A percentile compares a stretch with the other conserved stretches of the same genome.
phyloP scores from a whole-genome alignment of 169 alveolate species.

The Eimeria necatrix region DNA sequence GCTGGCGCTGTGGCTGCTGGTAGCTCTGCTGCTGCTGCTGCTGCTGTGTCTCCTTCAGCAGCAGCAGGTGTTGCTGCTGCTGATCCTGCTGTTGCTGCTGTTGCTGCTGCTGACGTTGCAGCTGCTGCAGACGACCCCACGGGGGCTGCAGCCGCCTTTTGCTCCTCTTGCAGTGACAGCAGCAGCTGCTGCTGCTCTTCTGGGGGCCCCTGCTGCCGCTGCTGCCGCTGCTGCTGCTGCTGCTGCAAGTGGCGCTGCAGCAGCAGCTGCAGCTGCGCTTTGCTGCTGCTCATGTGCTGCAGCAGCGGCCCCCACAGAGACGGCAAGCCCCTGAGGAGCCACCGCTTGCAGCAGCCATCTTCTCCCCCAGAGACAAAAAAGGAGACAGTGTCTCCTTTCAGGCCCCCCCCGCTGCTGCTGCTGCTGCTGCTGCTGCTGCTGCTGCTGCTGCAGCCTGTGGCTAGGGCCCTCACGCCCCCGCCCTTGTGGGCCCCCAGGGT shows the following conservation, averaged over 20 bases:
- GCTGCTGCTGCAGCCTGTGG: background rate
- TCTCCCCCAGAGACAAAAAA: conserved; percentile 64
- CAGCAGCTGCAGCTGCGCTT: conserved; percentile 30
- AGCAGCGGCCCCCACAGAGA: conserved; percentile 14
- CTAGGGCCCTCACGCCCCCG: conserved; percentile 66
- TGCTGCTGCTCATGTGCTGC: conserved; percentile 48
- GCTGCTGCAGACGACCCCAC: background rate
- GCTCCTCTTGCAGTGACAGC: background rate
- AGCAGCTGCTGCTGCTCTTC: background rate
- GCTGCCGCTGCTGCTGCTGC: conserved; percentile 27
- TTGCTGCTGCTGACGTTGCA: too few species aligned
- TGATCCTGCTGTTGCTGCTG: too few species aligned
- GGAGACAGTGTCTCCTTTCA: background rate
- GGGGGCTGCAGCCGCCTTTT: background rate
- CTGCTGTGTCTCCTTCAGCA: background rate
- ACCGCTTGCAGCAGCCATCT: conserved; percentile 67
- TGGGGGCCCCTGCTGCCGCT: background rate
- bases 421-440: background rate
- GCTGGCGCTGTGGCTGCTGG: background rate
- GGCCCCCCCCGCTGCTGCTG: background rate
- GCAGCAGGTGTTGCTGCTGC: too few species aligned
- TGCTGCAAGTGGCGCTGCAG: background rate
- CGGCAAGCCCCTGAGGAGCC: conserved; percentile 43
- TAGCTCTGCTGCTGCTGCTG: background rate
- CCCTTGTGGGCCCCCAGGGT: conserved; percentile 74